Evolutionary conservation across 148 eudicot species (phyloP), one percentile per base, ranked within the genome.

Genomic region (Diospyros kaki): DNA sequence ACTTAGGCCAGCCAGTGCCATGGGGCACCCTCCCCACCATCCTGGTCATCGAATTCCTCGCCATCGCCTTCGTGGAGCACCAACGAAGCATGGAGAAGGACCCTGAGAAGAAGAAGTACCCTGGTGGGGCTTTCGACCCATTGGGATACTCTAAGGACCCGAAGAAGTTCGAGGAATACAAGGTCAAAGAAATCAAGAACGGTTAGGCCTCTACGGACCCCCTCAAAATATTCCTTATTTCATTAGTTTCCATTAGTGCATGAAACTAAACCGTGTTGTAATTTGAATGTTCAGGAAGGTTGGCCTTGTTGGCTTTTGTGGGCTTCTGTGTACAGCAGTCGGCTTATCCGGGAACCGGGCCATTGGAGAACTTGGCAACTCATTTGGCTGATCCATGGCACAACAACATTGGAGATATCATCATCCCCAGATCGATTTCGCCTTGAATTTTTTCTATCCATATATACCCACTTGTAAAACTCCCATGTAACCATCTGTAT

Each of bases 341-440:
- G 12, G 98, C 98, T 11, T 95, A 95, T 73, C 98, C 98, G 0
- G 98, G 98, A 42, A 95, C 98, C 38, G 98, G 98, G 17, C 98
- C 97, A 6, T 69, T 95, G 78, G 97, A 95, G 87, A 95, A 95
- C 91, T 86, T 95, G 87, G 98, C 98, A 18, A 90, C 94, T 64
- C 98, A 95, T 87, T 87, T 95, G 97, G 98, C 98, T 73, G 98
- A 95, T 62, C 98, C 98, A 78, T 95, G 98, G 98, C 97, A 95
- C 87, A 95, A 88, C 79, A 95, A 90, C 94, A 95, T 95, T 39
- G 98, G 98, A 6, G 87, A 92, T 78, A n/a, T 95, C 56, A 55
- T 92, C 52, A 90, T 95, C 63, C 98, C 98, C 6, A 76, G 67
- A 77, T 52, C 80, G 56, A 7, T 87, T 80, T 75, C 58, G 11